Evolutionary conservation across 345 rosid genomes (phyloP), one percentile per base, ranked within the genome.

Genomic region (Raphanus raphanistrum): DNA sequence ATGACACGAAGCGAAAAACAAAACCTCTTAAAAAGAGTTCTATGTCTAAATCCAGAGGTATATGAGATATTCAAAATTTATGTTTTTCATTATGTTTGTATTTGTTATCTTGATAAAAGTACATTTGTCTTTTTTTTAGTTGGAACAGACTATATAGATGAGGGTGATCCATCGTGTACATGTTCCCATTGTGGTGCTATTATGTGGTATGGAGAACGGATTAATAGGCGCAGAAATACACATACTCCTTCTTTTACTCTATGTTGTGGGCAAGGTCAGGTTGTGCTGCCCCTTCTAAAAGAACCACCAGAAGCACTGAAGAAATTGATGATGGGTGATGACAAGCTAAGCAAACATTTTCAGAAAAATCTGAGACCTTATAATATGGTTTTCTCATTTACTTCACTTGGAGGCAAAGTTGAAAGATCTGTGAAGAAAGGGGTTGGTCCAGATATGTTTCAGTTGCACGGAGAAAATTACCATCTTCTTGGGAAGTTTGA

Each of bases 361-460:
- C 45, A 38, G 45, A 38, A 9, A 38, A 38, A 38, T 38, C 12
- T 38, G 3, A 38, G 45, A 38, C 3, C 12, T 38, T 38, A 38
- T 38, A 38, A 38, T 38, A 38, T 38, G 45, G 45, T 38, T 8
- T 38, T 38, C 45, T 9, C 45, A 38, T 38, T 38, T 38, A 38
- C 45, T 38, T 38, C 45, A 9, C 45, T 38, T 38, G 45, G 45
- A 2, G 45, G 45, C 0, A 38, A 38, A 38, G 45, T 38, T 38
- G 45, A 38, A 8, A 38, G 45, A 38, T 38, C 45, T 2, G 45
- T 38, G 15, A 45, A 45, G 15, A 45, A 48, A 13, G 87, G 99
- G 1, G 9, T 16, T 2, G 25, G 58, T 15, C 58, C 58, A 6
- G 25, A 52, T 15, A 52, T 52, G 25, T 15, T 52, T 50, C 57